Evolutionary conservation across 495 filamentous ascomycete species (phyloP).

Genomic region (Hypoxylon trugodes): DNA sequence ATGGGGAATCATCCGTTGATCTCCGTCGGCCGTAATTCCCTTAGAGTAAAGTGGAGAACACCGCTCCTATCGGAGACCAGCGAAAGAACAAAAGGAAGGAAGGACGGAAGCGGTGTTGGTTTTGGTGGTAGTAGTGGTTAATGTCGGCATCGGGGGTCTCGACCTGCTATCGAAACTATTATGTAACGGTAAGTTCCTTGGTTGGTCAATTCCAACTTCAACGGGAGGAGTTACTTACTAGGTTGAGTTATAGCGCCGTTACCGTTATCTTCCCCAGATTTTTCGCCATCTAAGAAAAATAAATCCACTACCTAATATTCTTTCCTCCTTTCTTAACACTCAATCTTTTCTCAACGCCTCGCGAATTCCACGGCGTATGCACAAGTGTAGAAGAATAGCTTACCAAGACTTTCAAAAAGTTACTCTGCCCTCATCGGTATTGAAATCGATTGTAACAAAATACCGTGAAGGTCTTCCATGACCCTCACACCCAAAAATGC

Average conservation of each 20-base stretch:
- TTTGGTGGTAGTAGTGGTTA: too few relatives aligned
- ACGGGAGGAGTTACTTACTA: background rate
- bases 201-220: background rate
- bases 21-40: conserved; percentile 14
- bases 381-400: background rate
- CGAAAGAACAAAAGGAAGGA: conserved; percentile 1
- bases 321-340: background rate
- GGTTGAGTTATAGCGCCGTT: background rate
- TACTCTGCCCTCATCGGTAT: background rate
- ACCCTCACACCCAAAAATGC: conserved; percentile 42
- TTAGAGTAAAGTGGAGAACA: background rate
- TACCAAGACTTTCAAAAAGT: background rate
- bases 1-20: too few relatives aligned
- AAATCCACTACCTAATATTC: background rate
- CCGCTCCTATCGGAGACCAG: conserved; percentile 15
- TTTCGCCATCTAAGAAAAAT: conserved; percentile 9
- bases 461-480: conserved; percentile 29
- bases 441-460: background rate
- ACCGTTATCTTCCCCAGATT: conserved; percentile 24
- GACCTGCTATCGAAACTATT: conserved; percentile 24
- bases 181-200: conserved; percentile 22
- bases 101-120: conserved; percentile 15
- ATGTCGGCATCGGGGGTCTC: too few relatives aligned
- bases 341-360: background rate
- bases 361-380: background rate